Conservation (phyloP, 495 filamentous ascomycete species). For the Trichocladium antarcticum region DNA sequence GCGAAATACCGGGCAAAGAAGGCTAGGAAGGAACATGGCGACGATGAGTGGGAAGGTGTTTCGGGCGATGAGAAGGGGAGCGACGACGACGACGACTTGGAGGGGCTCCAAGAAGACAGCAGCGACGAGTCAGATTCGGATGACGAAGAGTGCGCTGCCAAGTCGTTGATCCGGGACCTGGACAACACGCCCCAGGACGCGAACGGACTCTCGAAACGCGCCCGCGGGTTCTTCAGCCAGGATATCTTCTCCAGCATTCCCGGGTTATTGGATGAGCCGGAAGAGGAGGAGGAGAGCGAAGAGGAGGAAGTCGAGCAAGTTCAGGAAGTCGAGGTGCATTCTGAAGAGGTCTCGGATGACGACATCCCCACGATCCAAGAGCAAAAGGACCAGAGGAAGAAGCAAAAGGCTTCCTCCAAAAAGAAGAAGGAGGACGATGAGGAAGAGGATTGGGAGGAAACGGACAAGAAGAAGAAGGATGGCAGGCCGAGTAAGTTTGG, state of each 20-base stretch:
- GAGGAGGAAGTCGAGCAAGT: conserved; percentile 37
- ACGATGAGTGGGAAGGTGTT: conserved; percentile 86
- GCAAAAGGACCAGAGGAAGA: conserved; percentile 13
- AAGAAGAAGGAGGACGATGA: conserved; percentile 17
- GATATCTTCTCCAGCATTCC: conserved; percentile 82
- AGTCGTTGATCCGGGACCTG: conserved; percentile 43
- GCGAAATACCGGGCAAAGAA: conserved; percentile 85
- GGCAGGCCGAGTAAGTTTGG: conserved; percentile 52
- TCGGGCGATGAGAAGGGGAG: conserved; percentile 53
- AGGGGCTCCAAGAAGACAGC: conserved; percentile 44
- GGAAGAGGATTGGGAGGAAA: conserved; percentile 57
- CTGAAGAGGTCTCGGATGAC: conserved; percentile 12
- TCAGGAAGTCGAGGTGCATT: conserved; percentile 4
- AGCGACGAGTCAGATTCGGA: conserved; percentile 45
- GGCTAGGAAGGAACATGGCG: conserved; percentile 66
- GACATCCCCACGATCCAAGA: conserved; percentile 6
- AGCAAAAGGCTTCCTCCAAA: not conserved
- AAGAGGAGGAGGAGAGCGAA: conserved; percentile 41
- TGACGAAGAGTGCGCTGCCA: conserved; percentile 33
- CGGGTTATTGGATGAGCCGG: conserved; percentile 40
- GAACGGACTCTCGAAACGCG: conserved; percentile 63
- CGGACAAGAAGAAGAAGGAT: conserved; percentile 54
- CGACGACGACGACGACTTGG: conserved; percentile 39
- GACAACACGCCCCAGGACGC: conserved; percentile 35
- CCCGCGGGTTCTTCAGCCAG: conserved; percentile 83